Percentiles rank a stretch among this genome's conserved stretches.
Evolutionary conservation across 805 yeast species (phyloP).

Genomic region (Ogataea chonburiensis): DNA sequence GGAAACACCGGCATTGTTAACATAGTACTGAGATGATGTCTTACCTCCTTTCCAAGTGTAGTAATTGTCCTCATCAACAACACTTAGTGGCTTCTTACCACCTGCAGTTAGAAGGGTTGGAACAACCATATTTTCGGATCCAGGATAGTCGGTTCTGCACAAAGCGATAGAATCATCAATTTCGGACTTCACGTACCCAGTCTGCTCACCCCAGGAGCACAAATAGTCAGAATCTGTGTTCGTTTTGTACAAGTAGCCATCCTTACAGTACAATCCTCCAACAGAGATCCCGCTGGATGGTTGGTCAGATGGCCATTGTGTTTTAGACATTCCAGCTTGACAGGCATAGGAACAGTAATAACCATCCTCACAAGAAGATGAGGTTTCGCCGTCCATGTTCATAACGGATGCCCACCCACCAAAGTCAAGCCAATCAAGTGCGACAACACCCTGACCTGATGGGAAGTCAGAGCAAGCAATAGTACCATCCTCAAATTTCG

Average conservation of each 20-base stretch:
- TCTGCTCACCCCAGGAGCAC: conserved; percentile 82
- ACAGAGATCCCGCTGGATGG: conserved; percentile 87
- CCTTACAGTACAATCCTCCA: conserved; percentile 88
- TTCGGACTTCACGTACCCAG: conserved; percentile 68
- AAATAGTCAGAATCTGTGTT: conserved; percentile 64
- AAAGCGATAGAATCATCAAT: conserved; percentile 70
- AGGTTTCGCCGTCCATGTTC: conserved; percentile 54
- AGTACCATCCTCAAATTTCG: conserved; percentile 66
- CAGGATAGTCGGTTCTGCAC: conserved; percentile 99
- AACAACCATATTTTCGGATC: conserved; percentile 96
- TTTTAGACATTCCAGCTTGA: conserved; percentile 98
- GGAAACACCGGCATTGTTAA: conserved; percentile 73
- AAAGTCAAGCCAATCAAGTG: conserved; percentile 53
- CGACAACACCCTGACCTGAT: conserved; percentile 68
- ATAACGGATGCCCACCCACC: conserved; percentile 48
- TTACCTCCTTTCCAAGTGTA: conserved; percentile 60
- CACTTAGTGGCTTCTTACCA: conserved; percentile 61
- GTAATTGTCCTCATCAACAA: conserved; percentile 66
- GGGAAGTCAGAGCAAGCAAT: conserved; percentile 69
- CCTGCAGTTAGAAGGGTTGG: conserved; percentile 85
- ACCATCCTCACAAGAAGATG: conserved; percentile 80
- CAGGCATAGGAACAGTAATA: conserved; percentile 97
- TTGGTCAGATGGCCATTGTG: conserved; percentile 93
- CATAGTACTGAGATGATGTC: conserved; percentile 74
- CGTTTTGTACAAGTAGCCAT: conserved; percentile 81